Evolutionary conservation across 2,329 filamentous ascomycete species (phyloP), one percentile per base, ranked within the genome.

Genomic region (Didymella sp.): DNA sequence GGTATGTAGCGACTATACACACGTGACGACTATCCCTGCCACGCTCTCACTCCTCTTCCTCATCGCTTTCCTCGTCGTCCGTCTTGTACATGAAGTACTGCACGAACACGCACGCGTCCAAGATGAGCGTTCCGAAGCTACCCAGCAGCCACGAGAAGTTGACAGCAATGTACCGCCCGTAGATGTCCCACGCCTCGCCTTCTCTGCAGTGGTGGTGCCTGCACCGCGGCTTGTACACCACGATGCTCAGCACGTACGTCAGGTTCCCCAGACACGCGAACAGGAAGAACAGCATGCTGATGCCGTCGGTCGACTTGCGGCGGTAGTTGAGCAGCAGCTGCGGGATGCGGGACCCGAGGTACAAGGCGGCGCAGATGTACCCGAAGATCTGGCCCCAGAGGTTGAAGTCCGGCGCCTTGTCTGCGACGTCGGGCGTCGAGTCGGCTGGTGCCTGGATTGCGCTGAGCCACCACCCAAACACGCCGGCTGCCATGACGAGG

Each of bases 211-310:
- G 28, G 13, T 74, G 69, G 19, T 63, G 51, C 55, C 56, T 53
- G 64, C 91, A 96, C 27, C 84, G 80, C 0, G 93, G 91, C 57
- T 93, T 91, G 71, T 92, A 98, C 1, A 92, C 93, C 62, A 98
- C 84, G 66, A 99, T 98, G 33, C 89, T 93, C 33, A 96, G 80
- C 17, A 97, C 93, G 70, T 96, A 98, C 0, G 93, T 97, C 63
- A 96, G 76, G 74, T 99, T 99, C 2, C 95, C 95, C 6, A 98
- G 86, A 73, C 94, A 98, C 4, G 95, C 95, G 74, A 99, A 98
- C 21, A 98, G 81, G 80, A 98, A 98, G 78, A 98, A 99, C 11
- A 98, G 84, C 79, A 97, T 87, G 63, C 90, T 94, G 19, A 99
- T 89, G 3, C 95, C 95, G 53, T 98, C 93, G 1, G 93, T 97